Base-by-base conservation (phyloP, 768 basidiomycete species). In the Dendrothele bispora region DNA sequence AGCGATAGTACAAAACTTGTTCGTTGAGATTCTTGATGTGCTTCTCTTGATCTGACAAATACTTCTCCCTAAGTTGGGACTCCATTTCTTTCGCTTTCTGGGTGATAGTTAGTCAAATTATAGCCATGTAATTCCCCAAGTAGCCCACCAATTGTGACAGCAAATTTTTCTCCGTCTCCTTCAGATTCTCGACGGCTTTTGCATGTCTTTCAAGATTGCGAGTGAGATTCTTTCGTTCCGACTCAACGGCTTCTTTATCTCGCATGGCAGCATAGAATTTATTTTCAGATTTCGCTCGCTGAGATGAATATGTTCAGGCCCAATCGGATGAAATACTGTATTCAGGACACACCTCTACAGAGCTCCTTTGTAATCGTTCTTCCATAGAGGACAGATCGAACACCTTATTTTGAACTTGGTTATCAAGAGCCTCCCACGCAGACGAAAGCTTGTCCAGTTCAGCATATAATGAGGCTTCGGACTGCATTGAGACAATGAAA, bases 241-340 rank as follows among this genome's bases (percentile, higher is more conserved):
- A 72, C 26, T 93, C 90, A 3, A 85, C 67, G 15, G 89, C 84
- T 50, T 97, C 93, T 66, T 88, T 93, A 48, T 87, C 84, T 25
- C 93, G 84, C 85, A 95, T 90, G 2, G 86, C 85, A 15, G 89
- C 80, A 60, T 84, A 98, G 61, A 83, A 98, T 64, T 95, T 98
- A 72, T 94, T 95, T 50, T 98, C 95, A 14, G 89, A 84, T 69
- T 95, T 98, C 7, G 92, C 90, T 86, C 91, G 91, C 92, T 98
- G 66, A 28, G 43, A 28, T 15, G 43, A 35, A 48, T 34, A 35
- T 28, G 49, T 35, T 52, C n/a, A n/a, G n/a, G n/a, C n/a, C 15
- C 15, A 48, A 20, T 28, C 12, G 46, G 32, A 11, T 3, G 3
- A 28, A 20, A 40, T 17, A 22, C 21, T 11, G 45, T 18, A 10